Evolutionary conservation across 108 stramenopile genomes (phyloP).

Genomic region (Pelagomonas calceolata): DNA sequence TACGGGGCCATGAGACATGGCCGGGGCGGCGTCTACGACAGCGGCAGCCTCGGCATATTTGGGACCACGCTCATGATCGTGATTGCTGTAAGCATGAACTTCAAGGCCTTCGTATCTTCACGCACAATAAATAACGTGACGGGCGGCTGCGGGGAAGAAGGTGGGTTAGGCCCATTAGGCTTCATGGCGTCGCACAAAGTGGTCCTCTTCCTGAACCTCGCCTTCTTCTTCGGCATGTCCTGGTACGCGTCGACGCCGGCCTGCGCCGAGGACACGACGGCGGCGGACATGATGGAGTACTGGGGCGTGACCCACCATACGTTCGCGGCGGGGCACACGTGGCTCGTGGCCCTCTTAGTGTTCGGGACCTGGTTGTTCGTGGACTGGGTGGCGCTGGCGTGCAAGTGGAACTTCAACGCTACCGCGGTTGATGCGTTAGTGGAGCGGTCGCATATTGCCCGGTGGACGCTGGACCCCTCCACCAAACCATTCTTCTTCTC

Average conservation of each 20-base stretch:
- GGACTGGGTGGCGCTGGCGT: neutral
- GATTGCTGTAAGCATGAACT: neutral
- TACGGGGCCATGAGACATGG: neutral
- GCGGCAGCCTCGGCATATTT: neutral
- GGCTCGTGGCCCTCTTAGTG: neutral
- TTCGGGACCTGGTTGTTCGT: neutral
- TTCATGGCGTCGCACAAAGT: neutral
- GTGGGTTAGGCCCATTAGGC: neutral
- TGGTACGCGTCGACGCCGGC: neutral
- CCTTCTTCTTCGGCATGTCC: neutral
- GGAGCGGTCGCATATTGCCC: neutral
- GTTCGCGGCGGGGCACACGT: neutral
- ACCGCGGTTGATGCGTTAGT: neutral
- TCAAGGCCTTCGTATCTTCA: neutral
- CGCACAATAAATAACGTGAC: neutral
- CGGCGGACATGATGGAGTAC: too few relatives aligned
- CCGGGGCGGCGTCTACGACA: neutral
- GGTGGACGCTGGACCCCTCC: too few relatives aligned
- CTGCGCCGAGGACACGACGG: neutral
- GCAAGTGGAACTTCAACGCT: neutral
- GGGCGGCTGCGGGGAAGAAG: neutral
- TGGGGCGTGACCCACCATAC: too few relatives aligned
- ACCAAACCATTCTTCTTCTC: too few relatives aligned
- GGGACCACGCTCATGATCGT: neutral
- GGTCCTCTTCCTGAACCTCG: neutral